Base-by-base conservation (phyloP, 202 grass and related monocot species). In the Alloteropsis angusta region DNA sequence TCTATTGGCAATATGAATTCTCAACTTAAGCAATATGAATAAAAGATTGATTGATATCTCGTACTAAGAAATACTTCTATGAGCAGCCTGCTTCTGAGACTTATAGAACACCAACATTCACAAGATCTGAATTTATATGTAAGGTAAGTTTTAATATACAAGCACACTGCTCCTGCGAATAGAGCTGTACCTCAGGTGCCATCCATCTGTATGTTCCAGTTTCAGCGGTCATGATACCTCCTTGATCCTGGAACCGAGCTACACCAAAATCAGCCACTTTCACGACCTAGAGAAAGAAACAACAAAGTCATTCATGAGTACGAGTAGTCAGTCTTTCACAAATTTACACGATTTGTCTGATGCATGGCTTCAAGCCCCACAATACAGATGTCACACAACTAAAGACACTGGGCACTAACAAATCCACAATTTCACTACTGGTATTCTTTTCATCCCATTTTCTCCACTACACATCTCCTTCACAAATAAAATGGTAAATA, bases 121-220 rank as follows among this genome's bases (percentile, higher is more conserved):
- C 32, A 26, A 6, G 36, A 63, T 72, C 17, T 32, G 23, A 22
- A 50, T 66, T 71, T 59, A 18, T 18, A 71, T 41, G 66, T 19
- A 6, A 71, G 35, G 41, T 68, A 72, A 82, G 13, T 60, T 79
- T 52, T 78, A 60, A 54, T 25, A 73, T 75, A 32, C 55, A 11
- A 68, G 43, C 23, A 78, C 48, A 73, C 37, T 54, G 21, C 4
- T 43, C 58, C 57, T 73, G 57, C 35, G 73, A 82, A 66, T 35
- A 71, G 34, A 54, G 23, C 35, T 35, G 23, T 83, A 93, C 96
- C 96, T 99, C 96, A 57, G 96, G 96, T 64, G 96, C 96, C 96
- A 99, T 99, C 96, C 96, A 99, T 85, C 92, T 86, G 68, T 99
- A 99, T 44, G 96, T 99, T 87, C 96, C 96, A 79, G 96, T 96